phyloP scores from a whole-genome alignment of 1,284 basidiomycete species.

The Marasmius sp. region DNA sequence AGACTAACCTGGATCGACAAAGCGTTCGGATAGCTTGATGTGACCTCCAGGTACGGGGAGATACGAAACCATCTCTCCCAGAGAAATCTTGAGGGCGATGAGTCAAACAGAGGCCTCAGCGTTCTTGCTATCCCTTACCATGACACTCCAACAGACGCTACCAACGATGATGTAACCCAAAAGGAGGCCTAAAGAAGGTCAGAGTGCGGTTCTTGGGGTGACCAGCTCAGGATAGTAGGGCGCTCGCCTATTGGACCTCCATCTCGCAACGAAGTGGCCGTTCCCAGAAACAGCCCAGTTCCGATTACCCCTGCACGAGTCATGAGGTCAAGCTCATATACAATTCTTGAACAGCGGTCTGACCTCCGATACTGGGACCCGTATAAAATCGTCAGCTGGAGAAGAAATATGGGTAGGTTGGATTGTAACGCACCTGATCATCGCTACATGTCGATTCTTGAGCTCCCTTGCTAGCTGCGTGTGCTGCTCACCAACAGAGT shows the following conservation, averaged over 20 bases:
- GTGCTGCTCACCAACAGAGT: not conserved
- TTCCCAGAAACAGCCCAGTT: conserved; percentile 56
- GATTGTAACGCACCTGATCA: conserved; percentile 54
- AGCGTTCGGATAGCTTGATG: conserved; percentile 62
- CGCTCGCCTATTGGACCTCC: conserved; percentile 55
- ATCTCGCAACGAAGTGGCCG: conserved; percentile 49
- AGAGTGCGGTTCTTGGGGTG: not conserved
- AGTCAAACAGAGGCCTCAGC: conserved; percentile 20
- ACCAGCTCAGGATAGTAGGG: not conserved
- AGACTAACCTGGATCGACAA: conserved; percentile 13
- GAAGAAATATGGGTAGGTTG: too few relatives aligned
- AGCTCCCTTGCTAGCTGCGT: conserved; percentile 40
- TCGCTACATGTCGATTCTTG: conserved; percentile 68
- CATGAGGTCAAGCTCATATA: too few relatives aligned
- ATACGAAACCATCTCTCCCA: conserved; percentile 67
- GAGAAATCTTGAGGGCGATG: conserved; percentile 36
- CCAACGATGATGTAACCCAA: conserved; percentile 66
- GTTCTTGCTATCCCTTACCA: conserved; percentile 23
- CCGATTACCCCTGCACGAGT: conserved; percentile 60
- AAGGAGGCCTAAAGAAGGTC: conserved; percentile 46
- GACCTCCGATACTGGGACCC: conserved; percentile 47
- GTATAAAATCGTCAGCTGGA: too few relatives aligned
- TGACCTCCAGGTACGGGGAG: conserved; percentile 75
- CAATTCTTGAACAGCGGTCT: not conserved
- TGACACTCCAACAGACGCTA: conserved; percentile 38